Base-by-base conservation (phyloP, 1,284 basidiomycete species). In the Laetiporus sulphureus region DNA sequence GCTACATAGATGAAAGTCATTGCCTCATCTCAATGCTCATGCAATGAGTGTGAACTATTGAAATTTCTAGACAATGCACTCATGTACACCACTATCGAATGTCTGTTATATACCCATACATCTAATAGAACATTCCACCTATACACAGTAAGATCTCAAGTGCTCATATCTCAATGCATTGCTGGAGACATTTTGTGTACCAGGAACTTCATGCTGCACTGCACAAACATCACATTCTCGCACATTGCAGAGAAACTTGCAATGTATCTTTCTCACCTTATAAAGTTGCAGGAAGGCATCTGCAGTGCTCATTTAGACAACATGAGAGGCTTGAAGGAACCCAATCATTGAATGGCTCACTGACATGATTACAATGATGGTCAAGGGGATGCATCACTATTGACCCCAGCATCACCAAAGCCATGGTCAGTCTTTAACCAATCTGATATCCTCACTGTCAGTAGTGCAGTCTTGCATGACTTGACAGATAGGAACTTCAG, bases 31-130 rank as follows among this genome's bases (percentile, higher is more conserved):
- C 31, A 25, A 7, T 21, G 40, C 7, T 33, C 52, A 3, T 15
- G 11, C 5, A 35, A 21, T 4, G 54, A 59, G 44, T 60, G 60
- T 42, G 60, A 64, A 16, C 53, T 59, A 19, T 47, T 62, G 24
- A 60, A 64, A 47, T 64, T 60, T 41, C 38, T 64, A 11, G 62
- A 60, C n/a, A 60, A 64, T 41, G 59, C 59, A 23, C 44, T 62
- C 16, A 61, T 64, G 55, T 59, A 62, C 47, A 55, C 60, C 38
- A 57, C 57, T 27, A 44, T 63, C 13, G 58, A 55, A 19, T 50
- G 52, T 15, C 49, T 57, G 37, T 45, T 63, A 13, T 60, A 57
- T 40, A 44, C 44, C 8, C 53, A 55, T 30, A 42, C 54, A 16
- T 60, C 62, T 7, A 36, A 53, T 3, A 58, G 57, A 6, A 44